Conservation (phyloP, 208 protist genomes). For the Porcisia deanei region DNA sequence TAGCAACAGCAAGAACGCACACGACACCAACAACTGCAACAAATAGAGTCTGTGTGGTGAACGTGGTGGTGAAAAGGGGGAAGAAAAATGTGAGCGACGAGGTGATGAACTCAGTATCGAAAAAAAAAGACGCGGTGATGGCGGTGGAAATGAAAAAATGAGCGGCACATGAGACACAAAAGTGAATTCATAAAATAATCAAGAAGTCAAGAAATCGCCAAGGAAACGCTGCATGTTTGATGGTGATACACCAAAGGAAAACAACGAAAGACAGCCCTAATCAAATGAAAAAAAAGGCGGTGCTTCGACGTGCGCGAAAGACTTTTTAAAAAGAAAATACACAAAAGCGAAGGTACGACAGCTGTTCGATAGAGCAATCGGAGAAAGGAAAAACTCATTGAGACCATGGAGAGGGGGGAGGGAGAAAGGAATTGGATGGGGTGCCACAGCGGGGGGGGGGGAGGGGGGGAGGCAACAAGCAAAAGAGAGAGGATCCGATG, state of each 20-base stretch:
- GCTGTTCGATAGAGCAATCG: not conserved
- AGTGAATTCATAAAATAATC: not conserved
- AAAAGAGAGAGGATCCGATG: not conserved
- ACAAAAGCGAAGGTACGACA: not conserved
- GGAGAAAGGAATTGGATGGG: not conserved
- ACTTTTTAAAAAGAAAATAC: not conserved
- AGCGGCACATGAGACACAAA: not conserved
- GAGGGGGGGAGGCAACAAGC: not conserved
- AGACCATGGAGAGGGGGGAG: not conserved
- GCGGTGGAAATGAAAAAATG: not conserved
- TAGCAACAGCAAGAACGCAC: not conserved
- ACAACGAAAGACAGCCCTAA: not conserved
- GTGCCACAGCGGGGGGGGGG: too few relatives aligned
- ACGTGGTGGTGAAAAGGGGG: not conserved
- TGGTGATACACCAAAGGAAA: not conserved
- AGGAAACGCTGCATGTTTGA: not conserved
- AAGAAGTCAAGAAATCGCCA: not conserved
- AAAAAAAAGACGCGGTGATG: not conserved
- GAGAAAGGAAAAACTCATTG: not conserved
- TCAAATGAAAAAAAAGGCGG: not conserved
- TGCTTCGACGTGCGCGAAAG: not conserved
- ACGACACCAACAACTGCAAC: not conserved
- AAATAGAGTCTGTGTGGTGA: not conserved
- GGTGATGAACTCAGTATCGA: not conserved
- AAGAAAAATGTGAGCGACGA: constrained; percentile 9